Percentiles rank a stretch among this genome's conserved stretches.
Conservation (phyloP, 1,284 basidiomycete species). For the Fomitopsis pinicola region DNA sequence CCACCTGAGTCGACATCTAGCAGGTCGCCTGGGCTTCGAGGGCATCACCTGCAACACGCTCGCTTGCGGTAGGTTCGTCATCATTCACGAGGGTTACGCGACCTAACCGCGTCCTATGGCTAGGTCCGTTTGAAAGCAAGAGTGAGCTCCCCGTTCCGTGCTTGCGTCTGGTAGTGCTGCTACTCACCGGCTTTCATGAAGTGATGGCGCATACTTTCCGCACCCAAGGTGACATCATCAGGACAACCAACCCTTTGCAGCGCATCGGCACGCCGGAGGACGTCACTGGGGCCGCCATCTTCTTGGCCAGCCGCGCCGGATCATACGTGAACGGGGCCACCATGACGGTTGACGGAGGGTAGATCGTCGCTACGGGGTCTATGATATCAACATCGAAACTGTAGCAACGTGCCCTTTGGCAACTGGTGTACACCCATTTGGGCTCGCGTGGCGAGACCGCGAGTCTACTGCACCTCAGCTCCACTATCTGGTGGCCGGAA, state of each 20-base stretch:
- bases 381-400: slow-evolving; percentile 9
- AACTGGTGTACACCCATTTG: no score
- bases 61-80: slow-evolving; percentile 48
- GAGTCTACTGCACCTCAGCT: no score
- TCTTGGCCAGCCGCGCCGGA: slow-evolving; percentile 55
- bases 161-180: neutral
- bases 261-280: slow-evolving; percentile 63
- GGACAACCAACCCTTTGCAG: slow-evolving; percentile 43
- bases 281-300: slow-evolving; percentile 58
- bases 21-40: slow-evolving; percentile 53
- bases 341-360: slow-evolving; percentile 51
- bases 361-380: slow-evolving; percentile 14
- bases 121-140: slow-evolving; percentile 48
- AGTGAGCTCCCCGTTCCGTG: slow-evolving; percentile 27
- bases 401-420: neutral
- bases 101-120: neutral
- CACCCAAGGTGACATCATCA: slow-evolving; percentile 41
- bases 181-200: slow-evolving; percentile 17
- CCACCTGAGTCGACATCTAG: slow-evolving; percentile 62
- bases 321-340: slow-evolving; percentile 64
- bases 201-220: slow-evolving; percentile 62
- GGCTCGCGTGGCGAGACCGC: no score
- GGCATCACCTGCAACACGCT: slow-evolving; percentile 68
- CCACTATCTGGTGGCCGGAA: no score
- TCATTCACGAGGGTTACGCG: neutral